These are phyloP conservation scores for Yamadazyma atlantica DNA, from an alignment of 1,139 yeast species.

Conservation along the genomic window DNA sequence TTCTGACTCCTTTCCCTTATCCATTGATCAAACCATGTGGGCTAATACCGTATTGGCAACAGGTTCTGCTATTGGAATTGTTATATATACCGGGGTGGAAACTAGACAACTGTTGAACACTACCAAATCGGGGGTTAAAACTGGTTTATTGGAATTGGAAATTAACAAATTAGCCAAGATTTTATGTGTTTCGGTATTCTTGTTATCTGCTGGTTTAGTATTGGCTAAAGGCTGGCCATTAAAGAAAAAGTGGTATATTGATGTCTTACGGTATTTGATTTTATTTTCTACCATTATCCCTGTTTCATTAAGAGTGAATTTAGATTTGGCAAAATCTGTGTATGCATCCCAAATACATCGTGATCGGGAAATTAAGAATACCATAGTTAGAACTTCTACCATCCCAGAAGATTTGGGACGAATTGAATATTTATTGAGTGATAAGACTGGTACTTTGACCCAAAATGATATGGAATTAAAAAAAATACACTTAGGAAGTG, in stretches of 20 bases:
- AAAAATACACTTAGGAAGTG: constrained; percentile 87
- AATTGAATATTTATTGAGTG: constrained; percentile 87
- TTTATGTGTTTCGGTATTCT: constrained; percentile 80
- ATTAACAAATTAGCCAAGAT: constrained; percentile 87
- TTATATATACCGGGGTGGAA: constrained; percentile 87
- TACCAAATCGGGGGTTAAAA: constrained; percentile 83
- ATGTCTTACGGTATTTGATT: constrained; percentile 85
- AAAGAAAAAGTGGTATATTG: constrained; percentile 75
- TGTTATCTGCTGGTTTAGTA: constrained; percentile 75
- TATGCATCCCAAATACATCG: constrained; percentile 95
- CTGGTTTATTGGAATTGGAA: constrained; percentile 86
- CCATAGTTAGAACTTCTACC: constrained; percentile 94
- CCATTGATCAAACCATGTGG: constrained; percentile 94
- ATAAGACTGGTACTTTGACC: constrained; percentile 96
- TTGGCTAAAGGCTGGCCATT: constrained; percentile 73
- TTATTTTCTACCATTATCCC: constrained; percentile 95
- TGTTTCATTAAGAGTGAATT: constrained; percentile 87
- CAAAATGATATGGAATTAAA: constrained; percentile 98
- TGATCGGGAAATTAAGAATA: constrained; percentile 75
- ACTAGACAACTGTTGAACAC: constrained; percentile 96
- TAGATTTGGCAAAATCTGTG: constrained; percentile 93
- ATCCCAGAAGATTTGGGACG: constrained; percentile 98
- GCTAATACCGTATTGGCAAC: constrained; percentile 97
- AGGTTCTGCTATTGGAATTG: constrained; percentile 85
- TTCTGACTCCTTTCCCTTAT: constrained; percentile 58